Base-by-base conservation (phyloP, 495 filamentous ascomycete species). In the Xylaria longipes region DNA sequence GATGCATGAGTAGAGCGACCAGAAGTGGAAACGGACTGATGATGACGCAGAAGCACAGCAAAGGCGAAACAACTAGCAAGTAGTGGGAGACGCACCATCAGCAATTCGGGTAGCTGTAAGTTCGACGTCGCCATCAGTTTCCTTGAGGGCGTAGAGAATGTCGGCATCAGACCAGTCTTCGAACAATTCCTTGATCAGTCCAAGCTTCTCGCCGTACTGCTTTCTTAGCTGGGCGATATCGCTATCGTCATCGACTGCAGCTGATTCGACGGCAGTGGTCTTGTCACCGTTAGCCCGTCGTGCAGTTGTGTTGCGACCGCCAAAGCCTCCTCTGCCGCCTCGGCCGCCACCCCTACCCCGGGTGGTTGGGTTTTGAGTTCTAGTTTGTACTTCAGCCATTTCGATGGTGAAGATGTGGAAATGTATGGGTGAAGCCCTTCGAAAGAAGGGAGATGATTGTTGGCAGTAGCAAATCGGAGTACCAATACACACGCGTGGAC, bases 301-400 rank as follows among this genome's bases (percentile, higher is more conserved):
- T 65, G 78, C 75, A 65, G 76, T 76, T 76, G 88, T 76, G 85
- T 81, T 90, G 86, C 94, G 89, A 79, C 86, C 85, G 78, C 88
- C 90, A 82, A 90, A 91, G 73, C 93, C 92, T 75, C 91, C 93
- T 82, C 96, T 89, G 71, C 94, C 93, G 77, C 94, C 94, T 76
- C 94, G 89, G 82, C 87, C 82, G 75, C 93, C 90, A 84, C 91
- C 91, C 86, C 94, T 91, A 81, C 94, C 94, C 79, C 94, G 92
- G 75, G 89, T 74, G 72, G 76, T 80, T 76, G 78, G 82, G 79
- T 73, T 81, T 78, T 77, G 83, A 75, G 90, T 87, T 86, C 96
- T 88, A 81, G 91, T 86, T 85, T 94, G 91, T 83, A 93, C 90
- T 88, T 98, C 96, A 87, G 96, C 97, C 95, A 99, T 97, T 79